Evolutionary conservation across 148 eudicot genomes (phyloP), one percentile per base, ranked within the genome.

Genomic region (Simmondsia chinensis): DNA sequence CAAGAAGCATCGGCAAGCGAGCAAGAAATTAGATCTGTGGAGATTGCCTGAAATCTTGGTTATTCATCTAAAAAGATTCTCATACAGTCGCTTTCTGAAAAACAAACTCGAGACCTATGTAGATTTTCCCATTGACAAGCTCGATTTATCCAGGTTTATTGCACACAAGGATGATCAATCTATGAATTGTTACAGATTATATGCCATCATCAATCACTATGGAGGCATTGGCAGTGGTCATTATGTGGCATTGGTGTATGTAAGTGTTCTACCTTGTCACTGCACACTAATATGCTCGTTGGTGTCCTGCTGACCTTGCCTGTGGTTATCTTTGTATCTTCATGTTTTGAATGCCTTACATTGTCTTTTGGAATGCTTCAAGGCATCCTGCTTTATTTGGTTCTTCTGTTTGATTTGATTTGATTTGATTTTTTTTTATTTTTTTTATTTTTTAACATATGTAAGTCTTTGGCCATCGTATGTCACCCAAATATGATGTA

Each of bases 11-110:
- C 70, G 61, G 33, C 97, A 80, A 46, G 94, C 94, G 24, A 75
- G 51, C 68, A 88, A 83, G 56, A 88, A 80, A 72, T 65, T 88
- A 26, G 94, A 83, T 64, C 77, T 88, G 21, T 88, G 91, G 94
- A 84, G 94, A 69, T 63, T 84, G 59, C 97, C 97, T 23, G 82
- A 88, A 56, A 69, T 83, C 48, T 57, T 83, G 56, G 80, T 88
- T 48, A 64, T 88, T 59, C 97, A 88, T 55, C 60, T 88, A 17
- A 84, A 83, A 73, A 77, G 97, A 64, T 88, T 88, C 53, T 75
- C 91, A 18, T 80, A 70, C 63, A 73, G 68, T 44, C 68, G 73
- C 25, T 68, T 55, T 52, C 51, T 69, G 40, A 80, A 61, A 47
- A 72, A 59, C 79, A 88, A 88, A 73, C 70, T 88, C 46, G 94